phyloP scores from a whole-genome alignment of 768 basidiomycete species.

The Tremella fuciformis region DNA sequence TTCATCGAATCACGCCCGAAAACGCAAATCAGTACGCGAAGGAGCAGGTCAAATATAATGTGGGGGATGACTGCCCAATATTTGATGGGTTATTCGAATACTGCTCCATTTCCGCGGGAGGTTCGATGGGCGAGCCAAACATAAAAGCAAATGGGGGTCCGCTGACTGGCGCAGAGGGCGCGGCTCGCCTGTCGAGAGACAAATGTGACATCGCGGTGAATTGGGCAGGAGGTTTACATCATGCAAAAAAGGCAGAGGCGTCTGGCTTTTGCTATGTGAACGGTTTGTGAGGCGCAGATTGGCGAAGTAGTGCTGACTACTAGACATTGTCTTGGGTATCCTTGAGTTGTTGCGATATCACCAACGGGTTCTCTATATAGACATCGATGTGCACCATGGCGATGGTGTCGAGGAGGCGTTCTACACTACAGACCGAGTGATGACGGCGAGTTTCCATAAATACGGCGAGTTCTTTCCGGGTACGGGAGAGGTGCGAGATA shows the following conservation, averaged over 20 bases:
- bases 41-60: conserved; percentile 97
- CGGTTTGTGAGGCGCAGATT: conserved; percentile 57
- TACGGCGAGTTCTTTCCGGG: conserved; percentile 99
- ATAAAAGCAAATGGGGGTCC: not conserved
- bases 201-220: conserved; percentile 99
- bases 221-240: conserved; percentile 98
- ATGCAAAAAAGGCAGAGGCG: conserved; percentile 98
- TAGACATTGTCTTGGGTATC: conserved; percentile 96
- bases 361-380: conserved; percentile 90
- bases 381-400: conserved; percentile 97
- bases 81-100: conserved; percentile 99
- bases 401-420: conserved; percentile 99
- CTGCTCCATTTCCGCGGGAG: conserved; percentile 98
- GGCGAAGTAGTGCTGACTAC: conserved; percentile 3
- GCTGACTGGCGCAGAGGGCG: conserved; percentile 68
- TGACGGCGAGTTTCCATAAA: conserved; percentile 98
- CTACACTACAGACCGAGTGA: conserved; percentile 96
- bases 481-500: conserved; percentile 92
- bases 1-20: conserved; percentile 86
- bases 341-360: conserved; percentile 91
- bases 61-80: conserved; percentile 97
- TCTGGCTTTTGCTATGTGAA: conserved; percentile 99
- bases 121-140: conserved; percentile 80
- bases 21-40: conserved; percentile 92
- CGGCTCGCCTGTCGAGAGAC: conserved; percentile 87